Percentiles rank a stretch among this genome's conserved stretches.
These are phyloP conservation scores for Cryomyces minteri DNA, from an alignment of 495 filamentous ascomycete species.

Conservation along the genomic window DNA sequence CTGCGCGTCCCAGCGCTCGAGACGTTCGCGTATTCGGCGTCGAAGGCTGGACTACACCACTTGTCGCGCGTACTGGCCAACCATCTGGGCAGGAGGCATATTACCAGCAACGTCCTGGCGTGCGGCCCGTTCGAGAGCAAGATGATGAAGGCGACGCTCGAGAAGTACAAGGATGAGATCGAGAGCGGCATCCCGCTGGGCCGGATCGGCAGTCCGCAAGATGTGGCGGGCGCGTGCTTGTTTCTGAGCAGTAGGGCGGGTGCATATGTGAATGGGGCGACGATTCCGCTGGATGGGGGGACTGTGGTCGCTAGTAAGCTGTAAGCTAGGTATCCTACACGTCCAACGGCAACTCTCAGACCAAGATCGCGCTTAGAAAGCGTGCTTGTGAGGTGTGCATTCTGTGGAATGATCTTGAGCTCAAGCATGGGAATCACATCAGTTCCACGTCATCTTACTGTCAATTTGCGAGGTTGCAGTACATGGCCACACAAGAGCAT, in stretches of 20 bases:
- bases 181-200: slow-evolving; percentile 39
- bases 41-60: slow-evolving; percentile 60
- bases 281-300: slow-evolving; percentile 52
- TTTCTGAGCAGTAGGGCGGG: slow-evolving; percentile 50
- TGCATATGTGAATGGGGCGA: slow-evolving; percentile 55
- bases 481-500: too few species aligned
- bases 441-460: too few species aligned
- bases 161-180: slow-evolving; percentile 32
- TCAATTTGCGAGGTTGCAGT: too few species aligned
- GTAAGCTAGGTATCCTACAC: slow-evolving; percentile 6
- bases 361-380: too few species aligned
- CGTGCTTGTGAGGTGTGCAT: too few species aligned
- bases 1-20: slow-evolving; percentile 45
- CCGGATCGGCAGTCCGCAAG: slow-evolving; percentile 44
- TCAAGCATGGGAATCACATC: too few species aligned
- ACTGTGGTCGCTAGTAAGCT: slow-evolving; percentile 31
- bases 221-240: slow-evolving; percentile 51
- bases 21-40: slow-evolving; percentile 59
- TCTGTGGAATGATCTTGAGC: too few species aligned
- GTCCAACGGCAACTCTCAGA: too few species aligned
- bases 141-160: slow-evolving; percentile 63
- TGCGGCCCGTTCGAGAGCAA: slow-evolving; percentile 69
- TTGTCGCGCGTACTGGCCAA: slow-evolving; percentile 51
- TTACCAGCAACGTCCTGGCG: slow-evolving; percentile 60
- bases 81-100: slow-evolving; percentile 47